phyloP scores from a whole-genome alignment of 768 basidiomycete species.

The Mycena galericulata region DNA sequence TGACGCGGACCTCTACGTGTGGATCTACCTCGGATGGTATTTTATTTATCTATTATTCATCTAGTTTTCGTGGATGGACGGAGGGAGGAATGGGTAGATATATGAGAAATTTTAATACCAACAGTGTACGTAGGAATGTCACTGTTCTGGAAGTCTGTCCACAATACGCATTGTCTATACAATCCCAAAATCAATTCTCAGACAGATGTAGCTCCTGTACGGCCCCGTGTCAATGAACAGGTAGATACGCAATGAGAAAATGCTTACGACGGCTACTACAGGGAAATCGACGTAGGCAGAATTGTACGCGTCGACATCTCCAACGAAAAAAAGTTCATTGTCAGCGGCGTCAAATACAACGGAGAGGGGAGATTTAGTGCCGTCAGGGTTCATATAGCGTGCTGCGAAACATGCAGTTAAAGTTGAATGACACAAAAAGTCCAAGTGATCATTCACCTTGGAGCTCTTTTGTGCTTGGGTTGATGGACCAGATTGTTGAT shows the following conservation, averaged over 20 bases:
- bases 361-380: constrained; percentile 1
- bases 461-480: constrained; percentile 20
- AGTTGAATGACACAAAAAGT: not conserved
- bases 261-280: constrained; percentile 11
- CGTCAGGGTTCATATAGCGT: constrained; percentile 19
- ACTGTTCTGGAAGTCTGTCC: too few species aligned
- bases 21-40: too few species aligned
- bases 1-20: too few species aligned
- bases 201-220: constrained; percentile 21
- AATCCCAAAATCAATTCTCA: constrained; percentile 11
- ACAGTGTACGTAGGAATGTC: too few species aligned
- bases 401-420: not conserved
- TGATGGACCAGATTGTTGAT: constrained; percentile 19
- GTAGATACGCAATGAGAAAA: not conserved
- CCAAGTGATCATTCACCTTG: not conserved
- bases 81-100: too few species aligned
- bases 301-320: constrained; percentile 13
- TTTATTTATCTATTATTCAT: too few species aligned
- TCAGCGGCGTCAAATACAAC: constrained; percentile 9
- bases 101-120: too few species aligned
- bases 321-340: constrained; percentile 26
- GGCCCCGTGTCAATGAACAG: not conserved
- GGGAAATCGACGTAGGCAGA: constrained; percentile 4
- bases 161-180: not conserved
- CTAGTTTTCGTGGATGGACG: too few species aligned